phyloP scores from a whole-genome alignment of 2,329 filamentous ascomycete genomes.

The Exophiala oligosperma region DNA sequence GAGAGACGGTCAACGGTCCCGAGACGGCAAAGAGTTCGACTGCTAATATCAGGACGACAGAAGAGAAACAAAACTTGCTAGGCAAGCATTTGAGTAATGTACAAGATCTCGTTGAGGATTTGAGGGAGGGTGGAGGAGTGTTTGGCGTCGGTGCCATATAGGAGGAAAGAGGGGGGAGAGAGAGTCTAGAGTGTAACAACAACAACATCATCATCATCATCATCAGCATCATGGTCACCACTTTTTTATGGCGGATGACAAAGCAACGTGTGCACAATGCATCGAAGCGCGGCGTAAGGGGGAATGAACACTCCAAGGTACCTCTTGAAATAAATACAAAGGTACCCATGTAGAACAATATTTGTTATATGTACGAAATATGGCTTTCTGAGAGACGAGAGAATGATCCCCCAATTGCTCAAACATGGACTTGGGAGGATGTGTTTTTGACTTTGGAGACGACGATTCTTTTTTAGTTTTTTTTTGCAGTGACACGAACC shows the following conservation, averaged over 20 bases:
- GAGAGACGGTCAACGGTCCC: conserved; percentile 30
- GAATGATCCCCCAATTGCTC: too few relatives aligned
- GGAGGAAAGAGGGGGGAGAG: too few relatives aligned
- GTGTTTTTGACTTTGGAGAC: too few relatives aligned
- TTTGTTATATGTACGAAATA: too few relatives aligned
- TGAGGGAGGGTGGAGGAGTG: conserved; percentile 58
- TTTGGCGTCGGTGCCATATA: conserved; percentile 17
- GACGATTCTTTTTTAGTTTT: too few relatives aligned
- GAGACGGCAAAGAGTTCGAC: conserved; percentile 10
- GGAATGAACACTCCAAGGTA: neutral
- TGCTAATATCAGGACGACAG: conserved; percentile 61
- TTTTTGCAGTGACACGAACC: too few relatives aligned
- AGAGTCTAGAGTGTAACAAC: conserved; percentile 4
- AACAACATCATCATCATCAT: neutral
- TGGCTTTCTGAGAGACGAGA: too few relatives aligned
- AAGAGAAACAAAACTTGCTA: conserved; percentile 79
- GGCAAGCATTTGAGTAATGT: conserved; percentile 78
- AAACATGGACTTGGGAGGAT: too few relatives aligned
- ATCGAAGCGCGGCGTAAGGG: neutral
- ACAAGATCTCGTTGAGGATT: conserved; percentile 79
- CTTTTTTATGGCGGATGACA: neutral
- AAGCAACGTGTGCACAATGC: neutral
- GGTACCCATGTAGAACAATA: too few relatives aligned
- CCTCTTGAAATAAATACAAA: neutral
- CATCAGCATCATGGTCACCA: conserved; percentile 2